Conservation (phyloP, 192 early-diverging fungal genomes). For the Backusella morwellensis region DNA sequence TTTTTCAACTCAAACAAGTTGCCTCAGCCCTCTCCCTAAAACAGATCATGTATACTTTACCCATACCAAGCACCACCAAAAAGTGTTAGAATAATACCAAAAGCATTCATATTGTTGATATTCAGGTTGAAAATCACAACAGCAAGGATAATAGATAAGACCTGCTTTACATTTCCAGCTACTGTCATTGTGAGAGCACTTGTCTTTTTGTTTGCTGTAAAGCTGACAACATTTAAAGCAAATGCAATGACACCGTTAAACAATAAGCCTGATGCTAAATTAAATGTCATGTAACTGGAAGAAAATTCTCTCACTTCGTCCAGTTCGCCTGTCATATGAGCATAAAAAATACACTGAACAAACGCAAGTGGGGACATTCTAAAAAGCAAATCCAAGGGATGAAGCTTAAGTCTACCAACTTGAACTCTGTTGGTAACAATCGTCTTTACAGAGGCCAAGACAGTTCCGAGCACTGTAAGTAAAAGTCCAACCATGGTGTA, state of each 20-base stretch:
- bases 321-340: conserved; percentile 50
- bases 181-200: conserved; percentile 66
- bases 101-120: conserved; percentile 54
- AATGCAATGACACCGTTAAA: conserved; percentile 69
- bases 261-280: conserved; percentile 38
- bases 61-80: conserved; percentile 59
- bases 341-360: conserved; percentile 38
- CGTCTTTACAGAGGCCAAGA: conserved; percentile 69
- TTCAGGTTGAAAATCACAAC: conserved; percentile 60
- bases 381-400: conserved; percentile 65
- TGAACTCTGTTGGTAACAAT: conserved; percentile 67
- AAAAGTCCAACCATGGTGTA: conserved; percentile 58
- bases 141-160: conserved; percentile 61
- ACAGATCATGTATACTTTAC: conserved; percentile 18
- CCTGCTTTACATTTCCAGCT: conserved; percentile 75
- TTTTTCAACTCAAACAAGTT: neutral
- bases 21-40: conserved; percentile 3
- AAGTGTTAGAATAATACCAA: conserved; percentile 63
- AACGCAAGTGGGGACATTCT: conserved; percentile 54
- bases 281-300: conserved; percentile 14
- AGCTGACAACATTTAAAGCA: conserved; percentile 63
- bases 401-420: conserved; percentile 60
- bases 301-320: conserved; percentile 11
- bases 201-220: conserved; percentile 64
- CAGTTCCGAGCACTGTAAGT: conserved; percentile 62